These are phyloP conservation scores for Amaranthus tricolor DNA, from an alignment of 179 eudicot genomes.

Conservation along the genomic window DNA sequence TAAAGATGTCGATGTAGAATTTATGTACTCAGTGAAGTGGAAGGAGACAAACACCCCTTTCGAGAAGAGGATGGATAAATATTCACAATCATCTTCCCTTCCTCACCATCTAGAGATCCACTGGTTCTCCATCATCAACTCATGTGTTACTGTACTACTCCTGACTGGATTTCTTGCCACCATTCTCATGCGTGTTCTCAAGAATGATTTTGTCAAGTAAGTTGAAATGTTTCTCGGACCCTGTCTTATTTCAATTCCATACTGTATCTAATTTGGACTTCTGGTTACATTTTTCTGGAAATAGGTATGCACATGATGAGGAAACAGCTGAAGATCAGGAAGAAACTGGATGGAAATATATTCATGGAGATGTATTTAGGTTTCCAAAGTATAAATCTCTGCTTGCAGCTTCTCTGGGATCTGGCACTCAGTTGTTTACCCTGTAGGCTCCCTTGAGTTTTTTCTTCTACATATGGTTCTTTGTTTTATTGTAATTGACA, in stretches of 20 bases:
- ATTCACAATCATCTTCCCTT: conserved; percentile 42
- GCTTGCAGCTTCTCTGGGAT: conserved; percentile 45
- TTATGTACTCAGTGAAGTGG: conserved; percentile 46
- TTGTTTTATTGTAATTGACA: not conserved
- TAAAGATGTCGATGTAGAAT: conserved; percentile 41
- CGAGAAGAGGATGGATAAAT: conserved; percentile 46
- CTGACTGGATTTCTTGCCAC: conserved; percentile 47
- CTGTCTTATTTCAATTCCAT: not conserved
- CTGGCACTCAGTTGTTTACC: conserved; percentile 44
- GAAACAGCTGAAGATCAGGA: conserved; percentile 48
- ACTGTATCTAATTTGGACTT: not conserved
- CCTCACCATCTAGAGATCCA: conserved; percentile 48
- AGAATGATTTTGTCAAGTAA: conserved; percentile 50
- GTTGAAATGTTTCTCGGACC: not conserved
- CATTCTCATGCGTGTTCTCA: conserved; percentile 46
- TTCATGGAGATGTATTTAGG: conserved; percentile 47
- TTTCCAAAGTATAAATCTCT: conserved; percentile 41
- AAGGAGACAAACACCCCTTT: conserved; percentile 41
- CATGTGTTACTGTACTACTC: conserved; percentile 44
- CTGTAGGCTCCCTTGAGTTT: conserved; percentile 30
- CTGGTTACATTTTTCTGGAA: not conserved
- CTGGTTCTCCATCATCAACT: conserved; percentile 46
- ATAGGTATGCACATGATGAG: conserved; percentile 46
- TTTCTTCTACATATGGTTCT: not conserved
- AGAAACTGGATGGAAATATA: conserved; percentile 49